These are phyloP conservation scores for Diaporthe vexans DNA, from an alignment of 2,329 filamentous ascomycete genomes.

Conservation along the genomic window DNA sequence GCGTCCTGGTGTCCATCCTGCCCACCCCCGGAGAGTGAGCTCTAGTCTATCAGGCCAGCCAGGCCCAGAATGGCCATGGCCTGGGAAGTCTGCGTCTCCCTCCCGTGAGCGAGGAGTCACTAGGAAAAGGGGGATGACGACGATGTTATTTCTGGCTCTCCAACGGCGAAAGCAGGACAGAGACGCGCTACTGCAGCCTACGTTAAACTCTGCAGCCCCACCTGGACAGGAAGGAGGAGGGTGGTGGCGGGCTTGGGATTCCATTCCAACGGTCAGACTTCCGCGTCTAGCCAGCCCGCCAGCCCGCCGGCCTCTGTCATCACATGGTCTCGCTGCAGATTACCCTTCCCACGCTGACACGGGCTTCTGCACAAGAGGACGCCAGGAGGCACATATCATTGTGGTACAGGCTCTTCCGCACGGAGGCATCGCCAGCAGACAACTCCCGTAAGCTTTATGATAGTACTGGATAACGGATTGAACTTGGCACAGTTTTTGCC, in stretches of 20 bases:
- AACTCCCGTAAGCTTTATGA: background rate
- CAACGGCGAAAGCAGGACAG: conserved; percentile 22
- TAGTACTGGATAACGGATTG: background rate
- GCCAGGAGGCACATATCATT: background rate
- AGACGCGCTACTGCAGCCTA: conserved; percentile 37
- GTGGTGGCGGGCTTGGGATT: conserved; percentile 17
- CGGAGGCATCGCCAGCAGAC: background rate
- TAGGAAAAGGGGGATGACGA: conserved; percentile 8
- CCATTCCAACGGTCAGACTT: conserved; percentile 28
- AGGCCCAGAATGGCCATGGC: conserved; percentile 1
- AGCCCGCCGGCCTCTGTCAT: background rate
- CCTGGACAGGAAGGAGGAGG: background rate
- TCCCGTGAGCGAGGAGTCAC: background rate
- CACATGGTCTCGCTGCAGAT: background rate
- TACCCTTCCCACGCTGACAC: background rate
- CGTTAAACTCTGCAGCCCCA: conserved; percentile 37
- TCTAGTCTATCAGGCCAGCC: conserved; percentile 1
- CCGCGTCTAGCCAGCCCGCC: conserved; percentile 17
- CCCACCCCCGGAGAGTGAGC: background rate
- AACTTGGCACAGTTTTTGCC: conserved; percentile 12
- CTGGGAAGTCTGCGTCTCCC: background rate
- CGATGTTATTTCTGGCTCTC: conserved; percentile 23
- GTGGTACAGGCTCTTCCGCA: background rate
- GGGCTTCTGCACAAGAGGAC: background rate
- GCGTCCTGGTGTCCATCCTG: conserved; percentile 17